phyloP scores from a whole-genome alignment of 164 flowering plant species.

The Magnolia changhungtana region DNA sequence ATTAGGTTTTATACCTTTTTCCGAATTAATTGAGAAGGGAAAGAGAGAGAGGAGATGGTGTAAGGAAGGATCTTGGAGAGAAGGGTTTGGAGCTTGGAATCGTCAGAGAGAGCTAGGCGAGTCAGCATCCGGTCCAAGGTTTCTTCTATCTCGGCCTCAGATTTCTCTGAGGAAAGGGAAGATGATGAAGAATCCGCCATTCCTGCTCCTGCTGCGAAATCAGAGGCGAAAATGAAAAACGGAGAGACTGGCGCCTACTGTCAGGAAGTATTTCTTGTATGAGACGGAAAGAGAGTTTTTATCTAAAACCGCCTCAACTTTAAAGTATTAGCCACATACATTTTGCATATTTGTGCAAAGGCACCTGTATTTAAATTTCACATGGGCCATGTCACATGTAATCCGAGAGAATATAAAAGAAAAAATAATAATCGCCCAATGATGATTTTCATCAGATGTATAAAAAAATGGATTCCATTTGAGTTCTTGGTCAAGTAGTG shows the following conservation, averaged over 20 bases:
- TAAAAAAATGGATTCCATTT: no score
- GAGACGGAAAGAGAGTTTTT: no score
- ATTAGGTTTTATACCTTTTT: constrained; percentile 51
- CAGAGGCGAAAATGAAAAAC: neutral
- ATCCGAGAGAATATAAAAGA: no score
- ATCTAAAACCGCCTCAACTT: no score
- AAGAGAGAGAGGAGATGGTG: constrained; percentile 72
- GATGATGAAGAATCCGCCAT: constrained; percentile 12
- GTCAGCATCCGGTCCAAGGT: constrained; percentile 88
- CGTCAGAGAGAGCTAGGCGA: constrained; percentile 86
- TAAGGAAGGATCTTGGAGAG: constrained; percentile 85
- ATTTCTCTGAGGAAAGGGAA: constrained; percentile 29
- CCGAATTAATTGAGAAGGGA: constrained; percentile 50
- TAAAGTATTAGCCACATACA: no score
- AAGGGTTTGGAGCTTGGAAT: constrained; percentile 67
- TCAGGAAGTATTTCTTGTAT: neutral
- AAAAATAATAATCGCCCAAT: no score
- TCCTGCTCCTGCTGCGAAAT: neutral
- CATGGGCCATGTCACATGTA: no score
- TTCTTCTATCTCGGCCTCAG: constrained; percentile 71
- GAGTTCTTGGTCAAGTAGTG: no score
- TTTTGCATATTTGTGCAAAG: no score
- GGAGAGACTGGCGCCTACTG: neutral
- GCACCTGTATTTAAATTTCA: no score
- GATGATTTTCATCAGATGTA: no score